These are phyloP conservation scores for Endogone sp. DNA, from an alignment of 192 early-diverging fungal genomes.

Conservation along the genomic window DNA sequence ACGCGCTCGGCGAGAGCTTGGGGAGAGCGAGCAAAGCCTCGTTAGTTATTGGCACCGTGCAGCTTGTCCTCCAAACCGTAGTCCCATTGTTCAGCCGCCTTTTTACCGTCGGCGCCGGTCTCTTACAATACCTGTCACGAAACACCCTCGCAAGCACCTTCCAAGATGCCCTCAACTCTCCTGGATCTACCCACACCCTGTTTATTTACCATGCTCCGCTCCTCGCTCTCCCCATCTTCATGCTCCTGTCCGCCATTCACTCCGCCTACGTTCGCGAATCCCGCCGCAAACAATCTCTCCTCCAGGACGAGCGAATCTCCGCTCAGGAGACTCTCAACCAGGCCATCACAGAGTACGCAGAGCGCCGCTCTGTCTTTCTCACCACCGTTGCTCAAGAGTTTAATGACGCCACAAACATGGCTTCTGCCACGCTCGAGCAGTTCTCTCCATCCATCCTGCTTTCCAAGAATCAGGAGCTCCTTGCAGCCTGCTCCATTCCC, in stretches of 20 bases:
- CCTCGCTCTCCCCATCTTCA: not conserved
- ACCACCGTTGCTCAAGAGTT: slow-evolving; percentile 39
- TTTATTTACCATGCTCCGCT: not conserved
- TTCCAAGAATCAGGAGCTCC: slow-evolving; percentile 40
- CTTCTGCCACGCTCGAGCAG: slow-evolving; percentile 43
- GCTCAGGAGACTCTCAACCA: not conserved
- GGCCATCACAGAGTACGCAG: not conserved
- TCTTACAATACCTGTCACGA: not conserved
- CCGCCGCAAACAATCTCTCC: not conserved
- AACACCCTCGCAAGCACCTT: not conserved
- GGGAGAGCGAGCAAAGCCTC: too few relatives aligned
- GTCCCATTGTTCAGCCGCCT: not conserved
- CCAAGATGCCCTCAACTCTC: not conserved
- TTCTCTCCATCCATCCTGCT: slow-evolving; percentile 44
- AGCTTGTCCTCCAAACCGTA: not conserved
- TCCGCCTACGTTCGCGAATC: not conserved
- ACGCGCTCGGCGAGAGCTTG: too few relatives aligned
- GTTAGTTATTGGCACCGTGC: too few relatives aligned
- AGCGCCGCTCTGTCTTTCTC: slow-evolving; percentile 26
- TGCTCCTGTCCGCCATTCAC: not conserved
- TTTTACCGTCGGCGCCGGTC: not conserved
- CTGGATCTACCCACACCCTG: slow-evolving; percentile 1
- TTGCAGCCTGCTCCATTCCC: slow-evolving; percentile 50
- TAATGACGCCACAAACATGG: slow-evolving; percentile 41
- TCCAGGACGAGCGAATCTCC: not conserved